Conservation (phyloP, 371 early-diverging fungal genomes). For the Funneliformis caledonium region DNA sequence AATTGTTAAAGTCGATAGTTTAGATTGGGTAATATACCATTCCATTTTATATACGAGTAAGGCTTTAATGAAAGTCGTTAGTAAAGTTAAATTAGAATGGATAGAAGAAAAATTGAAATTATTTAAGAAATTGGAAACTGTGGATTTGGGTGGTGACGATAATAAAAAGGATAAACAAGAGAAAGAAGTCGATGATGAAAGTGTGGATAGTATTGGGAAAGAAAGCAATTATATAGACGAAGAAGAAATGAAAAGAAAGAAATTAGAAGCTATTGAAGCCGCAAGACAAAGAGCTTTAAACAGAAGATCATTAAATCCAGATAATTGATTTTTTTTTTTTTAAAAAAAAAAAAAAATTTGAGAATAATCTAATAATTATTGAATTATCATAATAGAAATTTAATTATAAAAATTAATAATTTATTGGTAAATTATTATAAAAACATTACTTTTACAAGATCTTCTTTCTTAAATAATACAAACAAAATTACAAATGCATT, state of each 20-base stretch:
- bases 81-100: constrained; percentile 56
- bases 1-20: constrained; percentile 53
- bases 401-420: too few species aligned
- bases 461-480: too few species aligned
- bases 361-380: too few species aligned
- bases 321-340: background rate
- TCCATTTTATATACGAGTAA: constrained; percentile 68
- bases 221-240: background rate
- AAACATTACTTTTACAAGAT: too few species aligned
- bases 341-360: background rate
- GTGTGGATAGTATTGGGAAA: background rate
- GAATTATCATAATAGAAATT: too few species aligned
- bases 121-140: constrained; percentile 43
- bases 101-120: constrained; percentile 44
- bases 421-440: too few species aligned
- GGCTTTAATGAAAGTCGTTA: constrained; percentile 70
- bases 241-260: constrained; percentile 27
- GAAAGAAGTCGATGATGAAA: background rate
- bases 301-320: constrained; percentile 13
- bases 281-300: constrained; percentile 31
- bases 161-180: background rate
- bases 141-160: constrained; percentile 9
- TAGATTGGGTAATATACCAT: constrained; percentile 85
- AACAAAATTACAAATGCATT: background rate
- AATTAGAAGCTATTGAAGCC: constrained; percentile 31